Percentiles rank a stretch among this genome's conserved stretches.
Conservation (phyloP, 2,329 filamentous ascomycete species). For the Aspergillus sp. region DNA sequence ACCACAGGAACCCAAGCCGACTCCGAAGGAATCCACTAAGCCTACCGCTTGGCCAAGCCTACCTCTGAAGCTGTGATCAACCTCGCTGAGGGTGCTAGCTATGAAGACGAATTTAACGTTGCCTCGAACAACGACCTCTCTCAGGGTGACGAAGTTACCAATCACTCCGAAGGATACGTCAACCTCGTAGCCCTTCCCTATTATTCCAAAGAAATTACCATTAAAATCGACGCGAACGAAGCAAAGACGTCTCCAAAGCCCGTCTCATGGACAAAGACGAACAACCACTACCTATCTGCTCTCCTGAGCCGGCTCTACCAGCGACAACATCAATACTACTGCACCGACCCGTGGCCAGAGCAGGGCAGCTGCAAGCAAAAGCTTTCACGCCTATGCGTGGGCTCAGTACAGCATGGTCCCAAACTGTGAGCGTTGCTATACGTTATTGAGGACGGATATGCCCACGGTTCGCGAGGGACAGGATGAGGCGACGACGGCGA, state of each 20-base stretch:
- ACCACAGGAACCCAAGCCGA: conserved; percentile 20
- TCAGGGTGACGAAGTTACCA: conserved; percentile 48
- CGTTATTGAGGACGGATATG: neutral
- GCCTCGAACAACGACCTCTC: conserved; percentile 36
- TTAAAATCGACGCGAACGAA: conserved; percentile 51
- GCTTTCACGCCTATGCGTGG: conserved; percentile 57
- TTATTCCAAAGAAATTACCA: conserved; percentile 52
- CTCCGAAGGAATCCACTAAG: conserved; percentile 27
- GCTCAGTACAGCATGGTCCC: conserved; percentile 28
- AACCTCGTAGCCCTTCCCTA: conserved; percentile 52
- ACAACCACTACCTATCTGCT: conserved; percentile 50
- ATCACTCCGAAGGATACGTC: conserved; percentile 52
- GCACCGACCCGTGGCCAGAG: conserved; percentile 42
- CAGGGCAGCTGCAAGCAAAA: conserved; percentile 46
- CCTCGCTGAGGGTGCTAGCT: conserved; percentile 21
- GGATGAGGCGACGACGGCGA: conserved; percentile 57
- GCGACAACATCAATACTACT: conserved; percentile 51
- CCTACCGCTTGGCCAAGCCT: conserved; percentile 21
- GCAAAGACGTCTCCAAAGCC: conserved; percentile 46
- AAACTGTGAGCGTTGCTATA: neutral
- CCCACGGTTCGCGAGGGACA: conserved; percentile 47
- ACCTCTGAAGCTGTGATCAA: conserved; percentile 22
- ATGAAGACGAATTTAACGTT: conserved; percentile 30
- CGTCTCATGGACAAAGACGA: conserved; percentile 41
- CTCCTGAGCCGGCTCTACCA: conserved; percentile 46